Base-by-base conservation (phyloP, 768 basidiomycete genomes). In the Trametes elegans region DNA sequence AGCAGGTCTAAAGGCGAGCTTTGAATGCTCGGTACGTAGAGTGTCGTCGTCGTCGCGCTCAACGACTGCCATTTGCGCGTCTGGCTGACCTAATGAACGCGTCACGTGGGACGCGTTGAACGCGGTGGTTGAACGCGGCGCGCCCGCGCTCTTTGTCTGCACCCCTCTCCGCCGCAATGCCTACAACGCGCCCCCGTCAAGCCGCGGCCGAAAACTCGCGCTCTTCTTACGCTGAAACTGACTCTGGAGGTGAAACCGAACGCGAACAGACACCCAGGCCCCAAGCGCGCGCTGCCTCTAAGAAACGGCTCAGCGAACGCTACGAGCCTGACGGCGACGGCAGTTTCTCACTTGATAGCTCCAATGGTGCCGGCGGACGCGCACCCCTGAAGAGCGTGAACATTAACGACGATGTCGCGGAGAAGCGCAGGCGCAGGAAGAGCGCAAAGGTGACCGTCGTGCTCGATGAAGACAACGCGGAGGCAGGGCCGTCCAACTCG, bases 401-500 rank as follows among this genome's bases (percentile, higher is more conserved):
- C 59, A 71, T 83, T 38, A 95, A 94, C 69, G 92, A 94, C 66
- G 93, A 94, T 71, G 81, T 79, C 3, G 91, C 91, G 0, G 93
- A 95, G 75, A 93, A 92, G 68, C 80, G 92, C 44, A 78, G 85
- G 53, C 74, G 93, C 50, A 74, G 93, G 64, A 90, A 90, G 76
- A 92, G 88, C 65, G 83, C 80, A 21, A 90, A 85, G 70, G 70
- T 83, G 9, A 78, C 78, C 14, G 70, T 79, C 24, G 54, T 60
- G 27, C 61, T 62, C 28, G 53, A 57, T 5, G 40, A 53, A n/a
- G 86, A 87, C 26, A 77, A 75, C 47, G 71, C 77, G 6, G 74
- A 84, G 45, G 78, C 79, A 3, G 85, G 84, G 2, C 81, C 83
- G 3, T 85, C 85, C 7, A 59, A 64, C 2, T 78, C 79, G 41